Conservation (phyloP, 208 protist species). For the Trichomonas vaginalis region DNA sequence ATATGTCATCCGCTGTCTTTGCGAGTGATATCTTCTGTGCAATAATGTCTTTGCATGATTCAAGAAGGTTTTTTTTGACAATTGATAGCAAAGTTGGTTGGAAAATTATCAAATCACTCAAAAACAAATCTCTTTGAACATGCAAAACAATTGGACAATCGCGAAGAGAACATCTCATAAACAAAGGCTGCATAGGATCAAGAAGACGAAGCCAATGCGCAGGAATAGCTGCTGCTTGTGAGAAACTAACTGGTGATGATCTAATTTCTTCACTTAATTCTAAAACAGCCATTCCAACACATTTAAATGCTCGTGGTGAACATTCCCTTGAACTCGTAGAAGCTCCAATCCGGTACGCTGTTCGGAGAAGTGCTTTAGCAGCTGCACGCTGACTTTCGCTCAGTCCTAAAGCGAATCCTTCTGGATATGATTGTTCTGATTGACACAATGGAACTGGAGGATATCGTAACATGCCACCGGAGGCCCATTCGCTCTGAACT, state of each 20-base stretch:
- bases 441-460: background rate
- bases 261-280: background rate
- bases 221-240: background rate
- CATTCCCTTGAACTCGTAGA: background rate
- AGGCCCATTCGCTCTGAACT: background rate
- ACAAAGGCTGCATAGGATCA: background rate
- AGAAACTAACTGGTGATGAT: background rate
- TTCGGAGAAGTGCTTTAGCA: background rate
- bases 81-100: background rate
- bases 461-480: background rate
- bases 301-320: background rate
- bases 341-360: background rate
- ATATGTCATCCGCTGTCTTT: background rate
- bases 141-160: background rate
- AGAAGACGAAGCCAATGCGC: background rate
- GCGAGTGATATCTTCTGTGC: background rate
- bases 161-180: background rate
- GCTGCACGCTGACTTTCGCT: background rate
- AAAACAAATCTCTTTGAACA: background rate
- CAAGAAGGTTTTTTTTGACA: background rate
- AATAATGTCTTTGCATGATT: background rate
- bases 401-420: background rate
- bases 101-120: background rate
- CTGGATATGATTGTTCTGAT: background rate
- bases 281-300: background rate